Evolutionary conservation across 768 basidiomycete species (phyloP).

Genomic region (Tylopilus felleus): DNA sequence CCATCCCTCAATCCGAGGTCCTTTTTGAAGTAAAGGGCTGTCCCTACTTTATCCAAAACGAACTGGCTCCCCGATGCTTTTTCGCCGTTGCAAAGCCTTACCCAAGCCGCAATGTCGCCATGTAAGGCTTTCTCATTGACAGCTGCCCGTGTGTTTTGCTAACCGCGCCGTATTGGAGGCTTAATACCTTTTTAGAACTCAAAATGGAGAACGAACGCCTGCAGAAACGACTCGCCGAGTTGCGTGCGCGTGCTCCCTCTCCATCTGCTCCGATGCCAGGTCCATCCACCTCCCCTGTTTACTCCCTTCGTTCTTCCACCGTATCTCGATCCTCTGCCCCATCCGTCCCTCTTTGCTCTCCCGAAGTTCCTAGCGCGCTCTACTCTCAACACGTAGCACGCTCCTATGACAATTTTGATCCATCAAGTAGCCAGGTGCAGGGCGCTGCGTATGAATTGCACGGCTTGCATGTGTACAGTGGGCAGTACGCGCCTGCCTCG

Average conservation of each 20-base stretch:
- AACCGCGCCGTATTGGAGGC: constrained; percentile 37
- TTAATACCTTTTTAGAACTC: constrained; percentile 74
- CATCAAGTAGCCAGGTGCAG: constrained; percentile 10
- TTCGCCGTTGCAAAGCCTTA: constrained; percentile 76
- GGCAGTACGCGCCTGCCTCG: constrained; percentile 13
- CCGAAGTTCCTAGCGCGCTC: constrained; percentile 11
- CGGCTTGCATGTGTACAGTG: constrained; percentile 13
- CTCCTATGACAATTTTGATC: constrained; percentile 13
- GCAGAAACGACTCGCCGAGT: constrained; percentile 53
- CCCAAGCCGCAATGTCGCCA: constrained; percentile 67
- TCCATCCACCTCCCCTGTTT: constrained; percentile 23
- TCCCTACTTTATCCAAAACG: constrained; percentile 46
- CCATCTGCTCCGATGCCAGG: constrained; percentile 14
- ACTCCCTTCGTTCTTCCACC: constrained; percentile 28
- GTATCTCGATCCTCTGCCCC: constrained; percentile 20
- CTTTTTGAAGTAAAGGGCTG: constrained; percentile 72
- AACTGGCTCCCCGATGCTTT: constrained; percentile 52
- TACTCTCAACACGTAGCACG: constrained; percentile 16
- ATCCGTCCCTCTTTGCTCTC: constrained; percentile 10
- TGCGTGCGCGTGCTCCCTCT: constrained; percentile 30
- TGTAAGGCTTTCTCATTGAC: constrained; percentile 40
- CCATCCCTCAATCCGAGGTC: constrained; percentile 41
- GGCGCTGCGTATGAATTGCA: constrained; percentile 20
- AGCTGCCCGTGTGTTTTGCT: not conserved
- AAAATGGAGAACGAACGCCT: constrained; percentile 86